These are phyloP conservation scores for Ganoderma meredithae DNA, from an alignment of 1,284 basidiomycete genomes.

Conservation along the genomic window DNA sequence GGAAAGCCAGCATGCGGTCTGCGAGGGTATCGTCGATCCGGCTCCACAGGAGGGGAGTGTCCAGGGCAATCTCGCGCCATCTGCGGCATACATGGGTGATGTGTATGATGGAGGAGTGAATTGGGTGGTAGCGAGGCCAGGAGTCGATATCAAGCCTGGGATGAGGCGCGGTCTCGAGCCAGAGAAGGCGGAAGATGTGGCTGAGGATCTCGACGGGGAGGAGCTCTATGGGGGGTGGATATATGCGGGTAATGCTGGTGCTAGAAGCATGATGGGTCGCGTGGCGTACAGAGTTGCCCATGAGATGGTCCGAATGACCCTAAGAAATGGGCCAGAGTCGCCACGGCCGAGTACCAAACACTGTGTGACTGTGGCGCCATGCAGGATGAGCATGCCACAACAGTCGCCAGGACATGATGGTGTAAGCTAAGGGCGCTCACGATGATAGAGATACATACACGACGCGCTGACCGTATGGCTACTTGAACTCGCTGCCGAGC, in stretches of 20 bases:
- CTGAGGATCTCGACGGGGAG: constrained; percentile 22
- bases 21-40: constrained; percentile 15
- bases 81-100: constrained; percentile 22
- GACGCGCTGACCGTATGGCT: not conserved
- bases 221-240: not conserved
- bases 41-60: constrained; percentile 21
- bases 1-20: constrained; percentile 13
- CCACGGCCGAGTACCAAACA: not conserved
- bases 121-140: constrained; percentile 17
- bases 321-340: constrained; percentile 3
- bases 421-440: constrained; percentile 8
- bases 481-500: constrained; percentile 18
- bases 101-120: constrained; percentile 15
- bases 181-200: constrained; percentile 18
- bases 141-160: constrained; percentile 25
- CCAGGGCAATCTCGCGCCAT: constrained; percentile 25
- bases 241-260: not conserved
- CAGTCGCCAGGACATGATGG: constrained; percentile 2
- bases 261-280: not conserved
- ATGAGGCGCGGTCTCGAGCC: constrained; percentile 17
- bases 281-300: constrained; percentile 6
- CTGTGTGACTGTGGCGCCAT: not conserved
- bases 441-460: not conserved
- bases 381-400: constrained; percentile 4
- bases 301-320: not conserved